phyloP scores from a whole-genome alignment of 139 green algal species.

The Dunaliella sp. region DNA sequence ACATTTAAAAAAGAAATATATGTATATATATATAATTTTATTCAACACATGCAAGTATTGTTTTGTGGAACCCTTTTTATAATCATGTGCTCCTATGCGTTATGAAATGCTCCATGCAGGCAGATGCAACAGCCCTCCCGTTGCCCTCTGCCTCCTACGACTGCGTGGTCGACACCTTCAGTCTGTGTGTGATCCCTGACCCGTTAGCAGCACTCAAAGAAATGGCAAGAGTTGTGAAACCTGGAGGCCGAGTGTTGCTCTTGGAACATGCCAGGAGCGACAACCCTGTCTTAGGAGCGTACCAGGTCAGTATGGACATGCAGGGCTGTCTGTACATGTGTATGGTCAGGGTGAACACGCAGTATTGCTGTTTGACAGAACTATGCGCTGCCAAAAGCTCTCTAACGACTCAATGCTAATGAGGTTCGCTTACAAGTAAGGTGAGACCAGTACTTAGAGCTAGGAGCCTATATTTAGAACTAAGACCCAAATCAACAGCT shows the following conservation, averaged over 20 bases:
- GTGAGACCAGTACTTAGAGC: neutral
- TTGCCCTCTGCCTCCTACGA: conserved; percentile 55
- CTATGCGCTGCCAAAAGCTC: neutral
- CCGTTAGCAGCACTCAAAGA: conserved; percentile 46
- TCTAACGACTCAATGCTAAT: neutral
- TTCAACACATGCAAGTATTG: no score
- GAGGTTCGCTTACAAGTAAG: neutral
- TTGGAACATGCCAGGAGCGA: conserved; percentile 61
- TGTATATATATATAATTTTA: no score
- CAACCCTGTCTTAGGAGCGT: conserved; percentile 50
- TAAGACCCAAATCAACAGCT: no score
- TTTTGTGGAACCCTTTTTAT: no score
- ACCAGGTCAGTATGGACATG: conserved; percentile 46
- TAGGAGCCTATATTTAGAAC: neutral
- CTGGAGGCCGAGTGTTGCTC: conserved; percentile 57
- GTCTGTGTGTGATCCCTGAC: conserved; percentile 63
- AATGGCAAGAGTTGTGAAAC: conserved; percentile 58
- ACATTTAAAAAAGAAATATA: no score
- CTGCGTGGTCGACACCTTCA: conserved; percentile 68
- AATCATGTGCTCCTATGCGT: no score
- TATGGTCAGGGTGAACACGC: neutral
- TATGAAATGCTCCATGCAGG: no score
- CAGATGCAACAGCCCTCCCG: conserved; percentile 49
- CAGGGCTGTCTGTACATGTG: neutral
- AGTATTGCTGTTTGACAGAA: neutral